A percentile compares a stretch with the other conserved stretches of the same genome.
phyloP scores from a whole-genome alignment of 2,329 filamentous ascomycete genomes.

The Cryphonectria naterciae region DNA sequence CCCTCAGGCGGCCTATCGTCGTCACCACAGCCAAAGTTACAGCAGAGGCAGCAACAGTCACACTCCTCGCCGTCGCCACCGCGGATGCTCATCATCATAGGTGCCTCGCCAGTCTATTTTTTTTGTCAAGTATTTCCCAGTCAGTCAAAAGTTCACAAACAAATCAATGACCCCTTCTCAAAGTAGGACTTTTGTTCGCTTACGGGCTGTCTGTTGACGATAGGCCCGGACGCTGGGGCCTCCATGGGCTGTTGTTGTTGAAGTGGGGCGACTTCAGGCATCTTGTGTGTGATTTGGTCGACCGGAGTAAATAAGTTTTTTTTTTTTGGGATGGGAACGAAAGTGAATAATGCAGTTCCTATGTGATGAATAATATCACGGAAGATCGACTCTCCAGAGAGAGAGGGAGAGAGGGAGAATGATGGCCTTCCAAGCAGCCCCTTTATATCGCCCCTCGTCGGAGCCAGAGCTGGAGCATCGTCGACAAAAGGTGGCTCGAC shows the following conservation, averaged over 20 bases:
- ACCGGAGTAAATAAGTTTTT: background rate
- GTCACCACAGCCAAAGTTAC: conserved; percentile 19
- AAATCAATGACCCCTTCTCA: background rate
- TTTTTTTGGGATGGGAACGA: background rate
- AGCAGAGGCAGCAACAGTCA: conserved; percentile 24
- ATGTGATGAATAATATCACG: background rate
- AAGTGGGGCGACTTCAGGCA: conserved; percentile 26
- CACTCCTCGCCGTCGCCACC: conserved; percentile 27
- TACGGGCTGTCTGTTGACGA: conserved; percentile 22
- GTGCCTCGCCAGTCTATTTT: conserved; percentile 21
- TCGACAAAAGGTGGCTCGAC: conserved; percentile 5
- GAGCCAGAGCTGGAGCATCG: background rate
- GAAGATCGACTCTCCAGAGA: background rate
- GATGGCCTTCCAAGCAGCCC: background rate
- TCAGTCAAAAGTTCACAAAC: background rate
- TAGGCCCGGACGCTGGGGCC: conserved; percentile 9
- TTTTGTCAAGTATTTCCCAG: background rate
- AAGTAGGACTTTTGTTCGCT: background rate
- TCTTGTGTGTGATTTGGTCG: conserved; percentile 11
- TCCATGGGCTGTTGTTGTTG: conserved; percentile 26
- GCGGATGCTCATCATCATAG: conserved; percentile 24
- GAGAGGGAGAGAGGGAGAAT: background rate
- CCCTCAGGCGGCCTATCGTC: conserved; percentile 13
- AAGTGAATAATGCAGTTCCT: background rate
- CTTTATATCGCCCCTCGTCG: conserved; percentile 9